Evolutionary conservation across 179 eudicot genomes (phyloP).

Genomic region (Amaranthus tricolor): DNA sequence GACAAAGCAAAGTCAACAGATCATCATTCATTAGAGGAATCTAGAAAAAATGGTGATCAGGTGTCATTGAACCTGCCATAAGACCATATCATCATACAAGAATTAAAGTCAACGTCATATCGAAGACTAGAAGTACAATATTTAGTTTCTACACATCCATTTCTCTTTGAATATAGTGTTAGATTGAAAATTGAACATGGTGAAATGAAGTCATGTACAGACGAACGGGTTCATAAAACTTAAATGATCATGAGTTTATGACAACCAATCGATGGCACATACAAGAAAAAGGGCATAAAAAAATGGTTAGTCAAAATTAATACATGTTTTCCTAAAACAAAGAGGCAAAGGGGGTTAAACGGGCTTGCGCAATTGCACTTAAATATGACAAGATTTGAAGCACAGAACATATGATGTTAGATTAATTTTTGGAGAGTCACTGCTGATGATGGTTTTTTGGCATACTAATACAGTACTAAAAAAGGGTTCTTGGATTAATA

Average conservation of each 20-base stretch:
- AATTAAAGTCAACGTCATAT: background rate
- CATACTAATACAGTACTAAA: background rate
- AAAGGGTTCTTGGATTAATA: background rate
- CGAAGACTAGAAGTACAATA: constrained; percentile 1
- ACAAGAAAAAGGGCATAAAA: background rate
- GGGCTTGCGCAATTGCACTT: background rate
- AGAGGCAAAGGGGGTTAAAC: background rate
- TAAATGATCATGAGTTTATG: background rate
- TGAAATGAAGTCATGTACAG: background rate
- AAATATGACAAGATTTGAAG: background rate
- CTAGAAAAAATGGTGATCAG: background rate
- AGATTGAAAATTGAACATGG: background rate
- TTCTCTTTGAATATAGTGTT: background rate
- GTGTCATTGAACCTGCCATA: too few relatives aligned
- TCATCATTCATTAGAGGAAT: background rate
- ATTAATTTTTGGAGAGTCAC: too few relatives aligned
- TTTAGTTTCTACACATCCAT: constrained; percentile 4
- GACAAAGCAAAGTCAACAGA: background rate
- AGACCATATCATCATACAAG: background rate
- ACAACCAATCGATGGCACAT: background rate
- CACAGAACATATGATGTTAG: too few relatives aligned
- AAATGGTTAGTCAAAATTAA: background rate
- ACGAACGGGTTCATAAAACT: background rate
- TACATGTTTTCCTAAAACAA: background rate
- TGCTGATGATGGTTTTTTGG: too few relatives aligned